Percentiles rank a stretch among this genome's conserved stretches.
phyloP scores from a whole-genome alignment of 768 basidiomycete genomes.

The Tephrocybe sp. region DNA sequence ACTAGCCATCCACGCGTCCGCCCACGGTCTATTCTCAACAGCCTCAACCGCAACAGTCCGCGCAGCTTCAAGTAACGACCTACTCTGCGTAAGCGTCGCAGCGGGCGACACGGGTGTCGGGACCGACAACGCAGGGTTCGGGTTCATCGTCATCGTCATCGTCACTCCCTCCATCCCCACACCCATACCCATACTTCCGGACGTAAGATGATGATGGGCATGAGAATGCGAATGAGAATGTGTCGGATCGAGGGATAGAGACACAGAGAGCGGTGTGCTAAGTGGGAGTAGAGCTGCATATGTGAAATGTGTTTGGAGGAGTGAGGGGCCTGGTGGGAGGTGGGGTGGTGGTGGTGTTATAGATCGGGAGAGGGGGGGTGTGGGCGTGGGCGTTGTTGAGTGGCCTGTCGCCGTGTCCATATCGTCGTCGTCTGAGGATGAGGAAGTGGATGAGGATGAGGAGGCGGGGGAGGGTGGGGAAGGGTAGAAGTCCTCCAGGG shows the following conservation, averaged over 20 bases:
- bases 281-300: slow-evolving; percentile 62
- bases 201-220: too few species aligned
- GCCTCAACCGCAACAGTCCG: slow-evolving; percentile 62
- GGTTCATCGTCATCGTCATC: slow-evolving; percentile 28
- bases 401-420: slow-evolving; percentile 19
- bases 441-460: not conserved
- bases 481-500: too few species aligned
- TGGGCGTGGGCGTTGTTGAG: not conserved
- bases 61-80: slow-evolving; percentile 57
- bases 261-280: slow-evolving; percentile 43
- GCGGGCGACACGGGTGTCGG: slow-evolving; percentile 87
- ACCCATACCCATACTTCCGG: too few species aligned
- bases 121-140: slow-evolving; percentile 43
- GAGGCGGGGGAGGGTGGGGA: too few species aligned
- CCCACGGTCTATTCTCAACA: slow-evolving; percentile 72
- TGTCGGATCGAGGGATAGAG: not conserved
- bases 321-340: slow-evolving; percentile 65
- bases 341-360: slow-evolving; percentile 71
- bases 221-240: not conserved
- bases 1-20: slow-evolving; percentile 59
- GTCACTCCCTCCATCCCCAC: too few species aligned
- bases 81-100: slow-evolving; percentile 53
- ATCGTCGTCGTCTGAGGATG: slow-evolving; percentile 34
- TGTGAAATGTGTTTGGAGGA: slow-evolving; percentile 67
- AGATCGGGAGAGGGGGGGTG: slow-evolving; percentile 41